Evolutionary conservation across 1,284 basidiomycete genomes (phyloP).

Genomic region (Gomphus bonarii): DNA sequence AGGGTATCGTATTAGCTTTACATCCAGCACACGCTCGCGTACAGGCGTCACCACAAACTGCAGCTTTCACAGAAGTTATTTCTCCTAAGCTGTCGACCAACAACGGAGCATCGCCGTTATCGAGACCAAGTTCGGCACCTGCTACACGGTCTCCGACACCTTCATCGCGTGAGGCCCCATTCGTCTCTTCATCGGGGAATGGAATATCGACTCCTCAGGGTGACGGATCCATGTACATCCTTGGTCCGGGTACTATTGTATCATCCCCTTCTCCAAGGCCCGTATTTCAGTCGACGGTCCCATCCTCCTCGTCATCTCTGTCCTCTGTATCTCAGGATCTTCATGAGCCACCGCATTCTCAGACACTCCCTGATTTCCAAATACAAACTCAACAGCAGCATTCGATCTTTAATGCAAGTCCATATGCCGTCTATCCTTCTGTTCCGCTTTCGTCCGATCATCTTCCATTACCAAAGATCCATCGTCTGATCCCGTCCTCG

Average conservation of each 20-base stretch:
- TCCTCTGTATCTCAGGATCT: background rate
- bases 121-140: background rate
- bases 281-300: background rate
- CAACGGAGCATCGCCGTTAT: background rate
- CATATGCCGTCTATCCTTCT: slow-evolving; percentile 1
- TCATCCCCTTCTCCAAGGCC: background rate
- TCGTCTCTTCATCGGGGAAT: background rate
- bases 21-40: slow-evolving; percentile 8
- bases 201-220: background rate
- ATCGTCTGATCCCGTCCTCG: slow-evolving; percentile 81
- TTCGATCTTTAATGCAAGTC: background rate
- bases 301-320: background rate
- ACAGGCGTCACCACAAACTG: background rate
- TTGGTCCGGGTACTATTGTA: background rate
- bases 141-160: background rate
- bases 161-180: background rate
- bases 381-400: background rate
- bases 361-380: background rate
- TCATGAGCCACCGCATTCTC: background rate
- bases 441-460: slow-evolving; percentile 14
- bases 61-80: background rate
- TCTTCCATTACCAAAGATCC: slow-evolving; percentile 56
- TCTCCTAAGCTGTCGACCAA: background rate
- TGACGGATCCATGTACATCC: background rate
- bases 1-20: slow-evolving; percentile 9